Conservation (phyloP, 805 yeast genomes). For the Candida alai region DNA sequence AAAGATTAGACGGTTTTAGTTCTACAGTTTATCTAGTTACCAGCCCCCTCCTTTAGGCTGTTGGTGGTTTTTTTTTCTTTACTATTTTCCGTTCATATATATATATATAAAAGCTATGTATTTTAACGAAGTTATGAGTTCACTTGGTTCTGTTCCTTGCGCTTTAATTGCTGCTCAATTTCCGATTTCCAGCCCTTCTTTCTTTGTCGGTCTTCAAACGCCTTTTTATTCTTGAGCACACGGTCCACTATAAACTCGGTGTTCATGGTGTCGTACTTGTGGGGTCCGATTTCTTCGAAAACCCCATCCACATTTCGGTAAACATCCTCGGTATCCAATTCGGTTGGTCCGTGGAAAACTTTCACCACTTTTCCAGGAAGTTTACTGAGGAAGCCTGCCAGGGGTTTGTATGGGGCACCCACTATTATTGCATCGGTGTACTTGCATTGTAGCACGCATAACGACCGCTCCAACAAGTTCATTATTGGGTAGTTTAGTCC, state of each 20-base stretch:
- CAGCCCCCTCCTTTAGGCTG: background rate
- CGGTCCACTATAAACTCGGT: conserved; percentile 71
- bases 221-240: conserved; percentile 61
- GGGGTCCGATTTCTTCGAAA: conserved; percentile 44
- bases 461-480: conserved; percentile 80
- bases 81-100: background rate
- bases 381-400: conserved; percentile 31
- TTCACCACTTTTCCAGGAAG: conserved; percentile 36
- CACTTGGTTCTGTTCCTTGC: conserved; percentile 7
- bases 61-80: background rate
- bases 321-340: conserved; percentile 16
- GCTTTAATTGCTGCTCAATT: conserved; percentile 27
- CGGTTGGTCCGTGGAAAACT: conserved; percentile 60
- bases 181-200: conserved; percentile 81
- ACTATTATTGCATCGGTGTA: conserved; percentile 78
- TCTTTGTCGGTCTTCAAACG: conserved; percentile 82
- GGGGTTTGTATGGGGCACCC: conserved; percentile 60
- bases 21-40: no score
- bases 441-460: conserved; percentile 84
- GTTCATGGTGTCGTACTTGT: conserved; percentile 61
- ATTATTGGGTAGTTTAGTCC: conserved; percentile 77
- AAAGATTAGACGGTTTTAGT: conserved; percentile 4
- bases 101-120: conserved; percentile 1
- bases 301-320: conserved; percentile 35
- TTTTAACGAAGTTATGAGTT: conserved; percentile 1